Conservation (phyloP, 2,329 filamentous ascomycete genomes). For the Nigrograna mackinnonii region DNA sequence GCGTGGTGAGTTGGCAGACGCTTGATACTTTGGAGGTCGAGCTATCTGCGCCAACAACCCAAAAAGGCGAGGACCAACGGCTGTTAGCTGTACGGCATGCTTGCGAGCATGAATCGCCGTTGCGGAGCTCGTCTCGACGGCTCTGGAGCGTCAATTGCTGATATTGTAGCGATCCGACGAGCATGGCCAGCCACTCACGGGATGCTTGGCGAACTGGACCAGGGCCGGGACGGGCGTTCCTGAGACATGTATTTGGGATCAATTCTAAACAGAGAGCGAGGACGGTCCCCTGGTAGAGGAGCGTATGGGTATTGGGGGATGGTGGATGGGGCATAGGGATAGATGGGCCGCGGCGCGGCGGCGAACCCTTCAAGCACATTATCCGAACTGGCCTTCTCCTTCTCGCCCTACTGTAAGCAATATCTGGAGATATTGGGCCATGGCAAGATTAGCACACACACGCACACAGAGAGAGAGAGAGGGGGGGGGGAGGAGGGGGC, state of each 20-base stretch:
- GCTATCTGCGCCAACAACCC: constrained; percentile 38
- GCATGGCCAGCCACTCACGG: constrained; percentile 6
- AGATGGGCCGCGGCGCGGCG: constrained; percentile 4
- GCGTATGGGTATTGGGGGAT: too few species aligned
- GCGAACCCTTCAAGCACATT: constrained; percentile 18
- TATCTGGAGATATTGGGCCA: constrained; percentile 18
- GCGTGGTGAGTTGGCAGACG: constrained; percentile 43
- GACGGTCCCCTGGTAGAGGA: constrained; percentile 4
- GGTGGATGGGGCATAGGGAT: not conserved
- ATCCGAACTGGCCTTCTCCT: constrained; percentile 20
- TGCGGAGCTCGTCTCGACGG: constrained; percentile 29
- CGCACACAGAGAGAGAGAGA: too few species aligned
- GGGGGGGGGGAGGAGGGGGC: not conserved
- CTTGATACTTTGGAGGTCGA: constrained; percentile 36
- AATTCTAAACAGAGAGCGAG: constrained; percentile 3
- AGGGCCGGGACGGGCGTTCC: constrained; percentile 20
- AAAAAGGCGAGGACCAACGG: constrained; percentile 40
- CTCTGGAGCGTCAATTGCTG: constrained; percentile 24
- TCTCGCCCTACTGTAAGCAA: constrained; percentile 13
- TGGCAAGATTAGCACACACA: too few species aligned
- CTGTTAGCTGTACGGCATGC: constrained; percentile 35
- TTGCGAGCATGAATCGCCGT: constrained; percentile 35
- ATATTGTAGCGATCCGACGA: not conserved
- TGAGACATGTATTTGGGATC: constrained; percentile 14
- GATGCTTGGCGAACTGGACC: constrained; percentile 26